Evolutionary conservation across 768 basidiomycete genomes (phyloP), one percentile per base, ranked within the genome.

Genomic region (Kwoniella sp.): DNA sequence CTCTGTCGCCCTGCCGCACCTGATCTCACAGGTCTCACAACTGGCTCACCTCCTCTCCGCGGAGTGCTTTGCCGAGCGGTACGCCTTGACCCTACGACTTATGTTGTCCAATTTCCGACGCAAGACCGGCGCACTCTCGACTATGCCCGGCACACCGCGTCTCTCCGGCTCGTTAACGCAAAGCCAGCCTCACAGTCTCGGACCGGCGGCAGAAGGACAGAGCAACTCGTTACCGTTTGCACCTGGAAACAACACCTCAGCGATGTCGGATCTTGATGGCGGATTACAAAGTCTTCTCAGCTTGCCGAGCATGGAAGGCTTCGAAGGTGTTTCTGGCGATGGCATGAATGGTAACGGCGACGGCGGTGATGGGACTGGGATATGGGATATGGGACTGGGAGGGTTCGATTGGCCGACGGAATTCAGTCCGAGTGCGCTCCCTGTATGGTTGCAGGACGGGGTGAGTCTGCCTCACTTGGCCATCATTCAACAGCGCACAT

Each of bases 51-150:
- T 97, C 52, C 84, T 96, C 52, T 92, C 91, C 4, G 65, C 71
- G 23, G 93, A 95, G 63, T 93, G 94, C 38, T 92, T 92, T 31
- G 93, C 93, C 15, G 93, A 96, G 83, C 86, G 93, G 52, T 95
- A 96, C 77, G 92, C 93, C 1, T 83, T 94, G 38, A 91, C 93
- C 4, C 83, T 97, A 26, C 89, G 93, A 58, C 89, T 96, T 74
- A 94, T 95, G 93, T 86, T 96, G 57, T 89, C 92, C 55, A 92
- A 91, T 81, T 85, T 95, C 64, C 87, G 92, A 51, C 89, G 93
- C 65, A 95, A 93, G 82, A 86, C 93, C 47, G 91, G 91, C 4
- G 83, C 91, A 30, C 61, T 82, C 20, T 75, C 80, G 29, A 73
- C 75, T 13, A 65, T 76, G 26, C 77, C 76, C 2, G 79, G 69